Conservation (phyloP, 2,329 filamentous ascomycete species). For the Aspergillus brunneoviolaceus region DNA sequence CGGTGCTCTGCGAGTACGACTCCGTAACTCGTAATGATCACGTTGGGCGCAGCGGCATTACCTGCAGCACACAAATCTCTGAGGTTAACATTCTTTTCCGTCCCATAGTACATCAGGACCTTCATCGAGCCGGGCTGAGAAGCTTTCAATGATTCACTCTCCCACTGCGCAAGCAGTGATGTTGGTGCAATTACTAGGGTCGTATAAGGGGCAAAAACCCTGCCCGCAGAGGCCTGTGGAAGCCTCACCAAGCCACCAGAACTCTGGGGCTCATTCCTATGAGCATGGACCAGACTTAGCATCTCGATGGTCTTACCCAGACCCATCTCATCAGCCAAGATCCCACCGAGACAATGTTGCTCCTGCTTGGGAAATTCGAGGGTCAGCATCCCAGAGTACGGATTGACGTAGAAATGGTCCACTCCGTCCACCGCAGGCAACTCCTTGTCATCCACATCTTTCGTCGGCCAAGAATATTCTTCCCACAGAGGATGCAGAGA, state of each 20-base stretch:
- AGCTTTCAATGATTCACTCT: conserved; percentile 89
- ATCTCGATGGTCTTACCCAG: conserved; percentile 98
- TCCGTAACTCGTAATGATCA: conserved; percentile 95
- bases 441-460: conserved; percentile 81
- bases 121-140: conserved; percentile 81
- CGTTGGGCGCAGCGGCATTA: conserved; percentile 77
- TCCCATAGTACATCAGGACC: conserved; percentile 87
- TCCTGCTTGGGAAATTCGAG: conserved; percentile 90
- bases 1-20: conserved; percentile 86
- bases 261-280: conserved; percentile 59
- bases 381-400: conserved; percentile 91
- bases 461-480: conserved; percentile 84
- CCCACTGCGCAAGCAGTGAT: conserved; percentile 95
- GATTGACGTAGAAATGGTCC: conserved; percentile 86
- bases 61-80: conserved; percentile 73
- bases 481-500: conserved; percentile 99
- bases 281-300: conserved; percentile 86
- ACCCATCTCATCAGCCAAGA: conserved; percentile 95
- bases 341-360: conserved; percentile 89
- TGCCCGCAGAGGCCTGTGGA: conserved; percentile 54
- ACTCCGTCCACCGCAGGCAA: conserved; percentile 66
- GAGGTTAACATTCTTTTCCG: conserved; percentile 76
- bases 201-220: conserved; percentile 76
- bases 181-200: conserved; percentile 96
- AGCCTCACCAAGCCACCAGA: conserved; percentile 64